A percentile compares a stretch with the other conserved stretches of the same genome.
phyloP scores from a whole-genome alignment of 306 rosid genomes.

The Dalbergia oliveri region DNA sequence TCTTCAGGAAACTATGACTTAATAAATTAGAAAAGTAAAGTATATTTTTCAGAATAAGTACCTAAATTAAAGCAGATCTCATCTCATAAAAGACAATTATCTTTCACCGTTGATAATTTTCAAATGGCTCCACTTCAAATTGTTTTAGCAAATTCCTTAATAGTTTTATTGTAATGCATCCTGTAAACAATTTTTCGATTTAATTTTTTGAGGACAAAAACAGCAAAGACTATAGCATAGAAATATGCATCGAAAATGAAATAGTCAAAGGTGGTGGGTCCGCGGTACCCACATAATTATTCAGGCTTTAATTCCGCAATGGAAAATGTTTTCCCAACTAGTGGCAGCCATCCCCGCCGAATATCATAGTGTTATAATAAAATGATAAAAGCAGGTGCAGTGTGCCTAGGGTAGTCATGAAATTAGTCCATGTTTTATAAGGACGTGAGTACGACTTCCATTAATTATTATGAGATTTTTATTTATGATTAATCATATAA shows the following conservation, averaged over 20 bases:
- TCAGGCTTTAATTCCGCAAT: constrained; percentile 38
- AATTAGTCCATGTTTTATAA: too few species aligned
- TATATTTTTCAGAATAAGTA: not conserved
- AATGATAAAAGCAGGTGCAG: not conserved
- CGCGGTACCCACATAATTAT: constrained; percentile 30
- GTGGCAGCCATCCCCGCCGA: constrained; percentile 38
- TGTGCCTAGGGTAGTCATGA: too few species aligned
- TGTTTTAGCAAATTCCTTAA: not conserved
- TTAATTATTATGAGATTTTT: too few species aligned
- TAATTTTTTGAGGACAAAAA: too few species aligned
- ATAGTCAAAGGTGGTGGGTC: constrained; percentile 53
- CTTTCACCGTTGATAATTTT: not conserved
- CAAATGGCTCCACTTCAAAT: not conserved
- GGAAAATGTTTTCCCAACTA: constrained; percentile 27
- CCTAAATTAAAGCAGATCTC: not conserved
- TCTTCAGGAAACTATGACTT: too few species aligned
- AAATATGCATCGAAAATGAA: not conserved
- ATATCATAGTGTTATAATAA: not conserved
- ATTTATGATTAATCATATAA: too few species aligned
- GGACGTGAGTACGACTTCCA: too few species aligned
- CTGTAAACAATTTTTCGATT: not conserved
- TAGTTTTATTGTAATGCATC: not conserved
- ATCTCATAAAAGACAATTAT: not conserved
- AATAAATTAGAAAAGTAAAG: too few species aligned
- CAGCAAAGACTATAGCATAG: not conserved